These are phyloP conservation scores for Trichoderma lentiforme DNA, from an alignment of 2,329 filamentous ascomycete species.

Conservation along the genomic window DNA sequence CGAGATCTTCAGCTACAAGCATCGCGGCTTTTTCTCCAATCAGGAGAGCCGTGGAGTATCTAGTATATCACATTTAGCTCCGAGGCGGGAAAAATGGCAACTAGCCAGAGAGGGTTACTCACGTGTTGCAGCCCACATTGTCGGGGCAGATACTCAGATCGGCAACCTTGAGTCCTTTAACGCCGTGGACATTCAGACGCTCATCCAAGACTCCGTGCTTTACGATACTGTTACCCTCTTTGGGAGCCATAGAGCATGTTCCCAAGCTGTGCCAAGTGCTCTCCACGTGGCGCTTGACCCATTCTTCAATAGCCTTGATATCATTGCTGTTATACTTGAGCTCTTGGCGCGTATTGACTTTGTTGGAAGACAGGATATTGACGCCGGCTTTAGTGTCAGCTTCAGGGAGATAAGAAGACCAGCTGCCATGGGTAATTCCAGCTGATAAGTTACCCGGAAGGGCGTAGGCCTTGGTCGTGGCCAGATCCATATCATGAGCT, in stretches of 20 bases:
- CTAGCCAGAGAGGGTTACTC: background rate
- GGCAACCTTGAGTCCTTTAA: conserved; percentile 37
- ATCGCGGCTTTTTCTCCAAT: conserved; percentile 13
- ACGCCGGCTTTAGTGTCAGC: background rate
- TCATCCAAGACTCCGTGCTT: conserved; percentile 40
- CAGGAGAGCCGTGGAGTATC: conserved; percentile 9
- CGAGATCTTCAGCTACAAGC: conserved; percentile 9
- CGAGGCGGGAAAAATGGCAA: background rate
- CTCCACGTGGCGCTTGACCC: conserved; percentile 34
- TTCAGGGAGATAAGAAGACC: conserved; percentile 2
- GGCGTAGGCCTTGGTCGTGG: conserved; percentile 8
- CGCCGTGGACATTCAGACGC: conserved; percentile 40
- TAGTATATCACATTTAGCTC: background rate
- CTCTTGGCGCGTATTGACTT: background rate
- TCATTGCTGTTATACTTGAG: conserved; percentile 19
- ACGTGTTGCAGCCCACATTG: conserved; percentile 42
- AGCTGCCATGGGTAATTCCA: conserved; percentile 9
- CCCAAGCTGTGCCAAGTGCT: conserved; percentile 44
- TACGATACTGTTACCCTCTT: conserved; percentile 23
- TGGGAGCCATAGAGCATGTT: conserved; percentile 41
- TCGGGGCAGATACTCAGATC: conserved; percentile 33
- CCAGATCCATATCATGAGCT: conserved; percentile 21
- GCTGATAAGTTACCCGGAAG: conserved; percentile 7
- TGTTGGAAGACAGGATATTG: background rate
- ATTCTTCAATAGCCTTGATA: conserved; percentile 41